Evolutionary conservation across 2,329 filamentous ascomycete species (phyloP), one percentile per base, ranked within the genome.

Genomic region (Scedosporium boydii): DNA sequence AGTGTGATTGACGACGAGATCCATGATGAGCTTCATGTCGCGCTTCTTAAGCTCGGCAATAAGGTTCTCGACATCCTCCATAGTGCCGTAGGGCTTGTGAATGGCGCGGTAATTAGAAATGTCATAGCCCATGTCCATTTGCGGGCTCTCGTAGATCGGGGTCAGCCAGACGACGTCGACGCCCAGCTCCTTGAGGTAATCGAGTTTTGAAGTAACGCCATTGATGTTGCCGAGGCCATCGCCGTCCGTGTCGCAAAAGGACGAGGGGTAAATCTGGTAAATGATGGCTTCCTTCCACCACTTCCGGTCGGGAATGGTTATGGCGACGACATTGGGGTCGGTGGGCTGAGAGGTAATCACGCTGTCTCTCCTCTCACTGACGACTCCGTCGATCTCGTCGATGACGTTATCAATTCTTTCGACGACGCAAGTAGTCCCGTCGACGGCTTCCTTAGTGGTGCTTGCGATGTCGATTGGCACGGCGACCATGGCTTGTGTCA

Each of bases 1-100:
- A 0, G 87, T 90, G 70, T 91, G 88, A 65, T 91, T 92, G 61
- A 90, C 82, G 1, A 91, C 89, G 10, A 91, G 75, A 68, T 91
- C 88, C 67, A 91, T 81, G 26, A 91, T 80, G 10, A 91, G 76
- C 70, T 86, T 87, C 82, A 91, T 88, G 3, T 80, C 82, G 2
- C 85, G 76, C 41, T 79, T 72, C 64, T 90, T 86, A 29, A 85
- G 81, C 26, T 80, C 80, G 58, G 83, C 71, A 61, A 87, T 86
- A 61, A 91, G 73, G 1, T 75, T 71, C 60, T 90, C 86, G 23
- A 91, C 83, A 69, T 92, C 87, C 60, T 77, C 76, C 46, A 91
- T 75, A 23, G 85, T 85, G n/a, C 88, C 89, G 65, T 90, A 91
- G n/a, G 80, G 80, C 2, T 82, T 77, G 65, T 90, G 80, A 60